Base-by-base conservation (phyloP, 2,329 filamentous ascomycete genomes). In the Fusarium agapanthi region DNA sequence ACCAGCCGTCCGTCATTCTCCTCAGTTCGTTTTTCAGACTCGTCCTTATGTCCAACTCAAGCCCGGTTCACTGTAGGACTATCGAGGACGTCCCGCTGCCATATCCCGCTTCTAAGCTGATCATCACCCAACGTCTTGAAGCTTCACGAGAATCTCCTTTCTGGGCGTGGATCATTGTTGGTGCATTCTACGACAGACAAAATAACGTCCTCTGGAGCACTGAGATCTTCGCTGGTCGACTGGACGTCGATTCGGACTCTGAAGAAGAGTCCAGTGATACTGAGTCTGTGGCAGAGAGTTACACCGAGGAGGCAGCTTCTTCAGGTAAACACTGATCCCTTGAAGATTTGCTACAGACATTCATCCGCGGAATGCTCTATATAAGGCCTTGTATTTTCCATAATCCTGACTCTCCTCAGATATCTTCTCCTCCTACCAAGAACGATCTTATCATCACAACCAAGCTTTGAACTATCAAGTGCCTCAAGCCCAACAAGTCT, bases 91-190 rank as follows among this genome's bases (percentile, higher is more conserved):
- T 74, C 44, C 73, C 79, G 44, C 79, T 88, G 24, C 86, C 86
- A 6, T 75, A 78, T 48, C 84, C 86, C 6, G 86, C 86, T 18
- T 82, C 81, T 6, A 85, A 84, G 65, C 80, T 87, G 34, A 71
- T 84, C 70, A 80, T 87, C 55, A 85, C 83, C 24, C 85, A 86
- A 72, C 79, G 83, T 60, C 73, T 85, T 48, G 74, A 81, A 56
- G 67, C 78, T 14, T 80, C 79, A 22, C 77, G 75, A 6, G 76
- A 79, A 30, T 74, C 77, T 7, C 79, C 76, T 1, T 81, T 75
- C 65, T 87, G 84, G 84, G 85, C 83, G 22, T 86, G 82, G 81
- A 80, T 88, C 51, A 79, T 86, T 28, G 79, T 86, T 20, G 86
- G 81, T 0, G 82, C 82, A 2, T 88, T 87, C 59, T 86, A 85